Percentiles rank a stretch among this genome's conserved stretches.
Conservation (phyloP, 202 grass and related monocot species). For the Miscanthus sacchariflorus region DNA sequence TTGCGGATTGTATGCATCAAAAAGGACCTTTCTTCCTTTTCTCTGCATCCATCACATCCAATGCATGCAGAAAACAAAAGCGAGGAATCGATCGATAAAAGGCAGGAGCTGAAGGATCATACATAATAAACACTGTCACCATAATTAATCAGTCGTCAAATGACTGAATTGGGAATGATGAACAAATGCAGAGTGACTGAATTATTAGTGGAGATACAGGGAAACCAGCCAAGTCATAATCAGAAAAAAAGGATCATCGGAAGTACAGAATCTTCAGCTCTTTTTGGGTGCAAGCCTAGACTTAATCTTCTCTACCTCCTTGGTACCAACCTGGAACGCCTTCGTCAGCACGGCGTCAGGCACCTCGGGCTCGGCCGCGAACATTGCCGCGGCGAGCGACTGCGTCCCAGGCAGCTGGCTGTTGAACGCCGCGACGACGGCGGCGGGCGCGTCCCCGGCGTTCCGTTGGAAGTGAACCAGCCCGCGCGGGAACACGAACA, state of each 20-base stretch:
- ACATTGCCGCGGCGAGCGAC: background rate
- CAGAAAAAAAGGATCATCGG: background rate
- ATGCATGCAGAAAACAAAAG: too few relatives aligned
- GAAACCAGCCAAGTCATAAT: background rate
- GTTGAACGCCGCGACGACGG: background rate
- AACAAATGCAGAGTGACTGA: too few relatives aligned
- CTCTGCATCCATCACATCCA: too few relatives aligned
- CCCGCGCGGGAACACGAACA: background rate
- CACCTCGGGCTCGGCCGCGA: background rate
- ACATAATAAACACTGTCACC: too few relatives aligned
- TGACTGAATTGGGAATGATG: too few relatives aligned
- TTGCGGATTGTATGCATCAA: too few relatives aligned
- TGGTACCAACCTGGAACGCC: background rate
- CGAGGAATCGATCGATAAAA: too few relatives aligned
- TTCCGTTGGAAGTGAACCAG: background rate
- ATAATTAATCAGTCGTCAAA: too few relatives aligned
- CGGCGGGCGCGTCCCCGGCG: background rate
- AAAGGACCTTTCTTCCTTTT: too few relatives aligned
- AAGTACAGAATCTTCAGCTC: background rate
- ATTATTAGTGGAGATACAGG: too few relatives aligned
- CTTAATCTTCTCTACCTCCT: background rate
- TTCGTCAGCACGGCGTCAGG: background rate
- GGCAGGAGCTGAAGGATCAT: too few relatives aligned
- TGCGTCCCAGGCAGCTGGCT: background rate
- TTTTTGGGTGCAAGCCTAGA: background rate